Evolutionary conservation across 2,329 filamentous ascomycete genomes (phyloP).

Genomic region (Trichoderma arundinaceum): DNA sequence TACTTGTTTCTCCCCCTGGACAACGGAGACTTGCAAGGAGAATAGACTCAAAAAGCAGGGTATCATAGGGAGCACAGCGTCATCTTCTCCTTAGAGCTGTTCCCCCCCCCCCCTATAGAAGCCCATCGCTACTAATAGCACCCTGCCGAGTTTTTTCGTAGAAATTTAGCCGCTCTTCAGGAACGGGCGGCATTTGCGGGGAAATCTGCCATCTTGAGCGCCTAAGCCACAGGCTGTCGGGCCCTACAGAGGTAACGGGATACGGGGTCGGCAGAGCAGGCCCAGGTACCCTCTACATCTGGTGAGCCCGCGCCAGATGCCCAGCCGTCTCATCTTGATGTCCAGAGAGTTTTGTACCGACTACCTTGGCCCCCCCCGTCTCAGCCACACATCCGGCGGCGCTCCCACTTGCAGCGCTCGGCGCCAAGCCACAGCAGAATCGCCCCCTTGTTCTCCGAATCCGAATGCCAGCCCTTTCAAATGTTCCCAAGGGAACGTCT

Average conservation of each 20-base stretch:
- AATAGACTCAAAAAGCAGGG: no score
- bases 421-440: constrained; percentile 19
- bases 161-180: neutral
- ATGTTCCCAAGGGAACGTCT: constrained; percentile 24
- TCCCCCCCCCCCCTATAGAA: no score
- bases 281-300: no score
- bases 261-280: no score
- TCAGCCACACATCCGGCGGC: constrained; percentile 8
- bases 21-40: no score
- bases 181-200: neutral
- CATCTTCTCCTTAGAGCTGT: no score
- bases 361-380: neutral
- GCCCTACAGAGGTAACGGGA: neutral
- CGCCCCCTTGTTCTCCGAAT: neutral
- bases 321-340: no score
- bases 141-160: neutral
- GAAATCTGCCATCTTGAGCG: neutral
- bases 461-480: constrained; percentile 13
- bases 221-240: neutral
- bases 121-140: neutral
- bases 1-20: no score
- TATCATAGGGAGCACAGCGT: no score
- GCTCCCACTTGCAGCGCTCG: neutral
- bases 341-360: neutral
- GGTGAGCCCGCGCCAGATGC: no score